Evolutionary conservation across 176 grass and related monocot genomes (phyloP), one percentile per base, ranked within the genome.

Genomic region (Oropetium thomaeum): DNA sequence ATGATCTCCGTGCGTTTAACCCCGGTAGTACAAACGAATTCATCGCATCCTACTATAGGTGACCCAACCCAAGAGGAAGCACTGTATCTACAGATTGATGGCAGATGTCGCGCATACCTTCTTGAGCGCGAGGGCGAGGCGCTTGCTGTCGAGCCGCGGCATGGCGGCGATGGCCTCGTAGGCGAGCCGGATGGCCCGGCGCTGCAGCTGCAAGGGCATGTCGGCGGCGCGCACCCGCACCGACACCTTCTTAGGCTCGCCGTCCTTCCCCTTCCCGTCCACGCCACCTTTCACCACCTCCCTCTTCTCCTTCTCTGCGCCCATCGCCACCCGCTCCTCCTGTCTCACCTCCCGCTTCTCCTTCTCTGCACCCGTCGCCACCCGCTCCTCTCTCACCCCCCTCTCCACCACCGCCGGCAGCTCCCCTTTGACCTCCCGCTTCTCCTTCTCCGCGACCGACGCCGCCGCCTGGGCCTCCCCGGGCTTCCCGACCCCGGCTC

Each of bases 121-220:
- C 81, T 97, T 97, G 45, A 97, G 89, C 58, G 85, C 90, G 25
- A 97, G 82, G 17, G 93, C 90, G 25, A 97, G 90, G 45, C 83
- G 82, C 85, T 97, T 97, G 88, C 86, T 93, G 23, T 93, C 90
- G 30, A 88, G 40, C 53, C 87, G 85, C 61, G 88, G 88, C 88
- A 87, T 89, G 34, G 93, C 76, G 51, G 64, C 76, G 44, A 93
- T 51, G 80, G 79, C 81, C 33, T 93, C 90, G 30, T 80, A 69
- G 15, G 90, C 87, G 76, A 92, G 92, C 34, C 83, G 52, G 65
- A 97, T 77, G 25, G 93, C 93, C 23, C 83, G 82, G 74, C 85
- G 89, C 86, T 97, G 90, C 67, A 97, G 69, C 31, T 69, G 66
- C 2, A 81, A 77, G 10, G 93, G 77, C 93, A 97, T 93, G 80